A percentile compares a stretch with the other conserved stretches of the same genome.
Conservation (phyloP, 257 asterid species). For the Anisodus acutangulus region DNA sequence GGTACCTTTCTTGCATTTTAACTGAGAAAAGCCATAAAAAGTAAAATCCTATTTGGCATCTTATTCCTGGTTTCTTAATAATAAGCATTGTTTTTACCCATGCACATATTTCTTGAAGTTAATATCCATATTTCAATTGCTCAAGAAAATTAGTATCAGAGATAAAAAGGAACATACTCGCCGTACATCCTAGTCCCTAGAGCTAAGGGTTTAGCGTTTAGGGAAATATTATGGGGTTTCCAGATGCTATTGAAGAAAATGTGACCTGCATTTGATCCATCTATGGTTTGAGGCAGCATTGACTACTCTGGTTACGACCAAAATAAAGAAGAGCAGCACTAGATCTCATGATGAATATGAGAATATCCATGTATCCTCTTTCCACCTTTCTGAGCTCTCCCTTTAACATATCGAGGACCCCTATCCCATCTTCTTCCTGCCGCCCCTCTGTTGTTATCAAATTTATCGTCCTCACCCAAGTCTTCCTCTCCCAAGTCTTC, state of each 20-base stretch:
- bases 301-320: neutral
- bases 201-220: too few relatives aligned
- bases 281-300: neutral
- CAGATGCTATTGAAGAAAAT: neutral
- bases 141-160: neutral
- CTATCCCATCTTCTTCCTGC: neutral
- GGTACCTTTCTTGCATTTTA: neutral
- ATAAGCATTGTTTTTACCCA: neutral
- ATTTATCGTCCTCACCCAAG: neutral
- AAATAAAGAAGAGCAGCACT: neutral
- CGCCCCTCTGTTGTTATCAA: neutral
- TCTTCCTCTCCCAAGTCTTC: neutral
- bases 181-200: neutral
- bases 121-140: neutral
- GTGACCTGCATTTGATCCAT: neutral
- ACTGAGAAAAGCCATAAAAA: neutral
- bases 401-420: neutral
- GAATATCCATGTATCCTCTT: neutral
- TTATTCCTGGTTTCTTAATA: neutral
- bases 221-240: too few relatives aligned
- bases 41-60: neutral
- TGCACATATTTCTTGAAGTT: conserved; percentile 13
- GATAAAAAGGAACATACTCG: neutral
- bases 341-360: neutral
- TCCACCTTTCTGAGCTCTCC: neutral